Conservation (phyloP, 2,329 filamentous ascomycete species). For the Neospermospora avenae region DNA sequence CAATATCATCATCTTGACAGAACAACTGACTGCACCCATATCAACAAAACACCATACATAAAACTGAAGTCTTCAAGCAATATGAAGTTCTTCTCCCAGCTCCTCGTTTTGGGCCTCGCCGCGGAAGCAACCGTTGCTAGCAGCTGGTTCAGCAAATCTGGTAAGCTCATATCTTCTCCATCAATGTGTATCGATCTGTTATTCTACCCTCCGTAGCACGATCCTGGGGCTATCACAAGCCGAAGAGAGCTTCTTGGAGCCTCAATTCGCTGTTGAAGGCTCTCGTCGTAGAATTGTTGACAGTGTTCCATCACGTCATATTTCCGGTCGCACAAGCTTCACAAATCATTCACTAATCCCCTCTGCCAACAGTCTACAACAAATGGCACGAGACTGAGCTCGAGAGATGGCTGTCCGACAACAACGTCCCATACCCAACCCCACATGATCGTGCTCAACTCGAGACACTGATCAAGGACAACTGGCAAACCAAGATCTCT, state of each 20-base stretch:
- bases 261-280: background rate
- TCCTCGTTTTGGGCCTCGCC: constrained; percentile 70
- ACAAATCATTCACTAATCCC: constrained; percentile 27
- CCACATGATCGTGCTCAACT: constrained; percentile 91
- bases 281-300: background rate
- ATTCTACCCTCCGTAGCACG: constrained; percentile 4
- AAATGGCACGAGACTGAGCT: constrained; percentile 99
- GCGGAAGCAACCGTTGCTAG: constrained; percentile 68
- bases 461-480: constrained; percentile 82
- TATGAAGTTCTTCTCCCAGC: constrained; percentile 75
- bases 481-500: constrained; percentile 79
- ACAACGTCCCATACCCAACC: constrained; percentile 86
- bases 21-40: background rate
- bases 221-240: constrained; percentile 8
- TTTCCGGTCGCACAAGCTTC: constrained; percentile 1
- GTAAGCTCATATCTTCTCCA: constrained; percentile 49
- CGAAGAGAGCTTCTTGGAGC: constrained; percentile 2
- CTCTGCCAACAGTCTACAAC: constrained; percentile 72
- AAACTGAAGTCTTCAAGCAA: constrained; percentile 30
- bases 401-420: constrained; percentile 91
- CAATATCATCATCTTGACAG: constrained; percentile 6
- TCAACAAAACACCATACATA: background rate
- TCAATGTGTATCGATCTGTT: constrained; percentile 8
- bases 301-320: constrained; percentile 3
- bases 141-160: constrained; percentile 82